Evolutionary conservation across 2,329 filamentous ascomycete genomes (phyloP).

Genomic region (Aspergillus neoniger): DNA sequence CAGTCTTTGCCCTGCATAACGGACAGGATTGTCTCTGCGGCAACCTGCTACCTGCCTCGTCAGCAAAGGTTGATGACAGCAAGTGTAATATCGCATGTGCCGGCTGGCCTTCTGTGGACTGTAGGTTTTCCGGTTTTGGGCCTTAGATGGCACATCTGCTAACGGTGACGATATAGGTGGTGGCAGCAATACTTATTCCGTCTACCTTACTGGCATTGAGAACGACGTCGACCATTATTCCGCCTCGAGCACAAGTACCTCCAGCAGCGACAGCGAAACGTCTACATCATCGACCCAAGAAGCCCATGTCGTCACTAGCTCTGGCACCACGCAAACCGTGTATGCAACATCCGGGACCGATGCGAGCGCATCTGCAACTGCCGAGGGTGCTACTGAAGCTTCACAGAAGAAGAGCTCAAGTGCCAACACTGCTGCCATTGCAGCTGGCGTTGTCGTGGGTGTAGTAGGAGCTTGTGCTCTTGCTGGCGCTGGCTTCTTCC

Average conservation of each 20-base stretch:
- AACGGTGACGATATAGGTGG: constrained; percentile 53
- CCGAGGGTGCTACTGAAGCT: constrained; percentile 2
- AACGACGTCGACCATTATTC: constrained; percentile 37
- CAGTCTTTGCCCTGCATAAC: constrained; percentile 65
- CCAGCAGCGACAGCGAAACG: constrained; percentile 42
- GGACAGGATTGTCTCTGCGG: constrained; percentile 74
- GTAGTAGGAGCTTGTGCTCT: constrained; percentile 69
- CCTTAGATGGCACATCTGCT: not conserved
- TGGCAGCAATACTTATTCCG: constrained; percentile 54
- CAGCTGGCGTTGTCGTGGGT: constrained; percentile 83
- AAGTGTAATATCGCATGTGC: constrained; percentile 68
- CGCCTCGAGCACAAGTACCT: constrained; percentile 25
- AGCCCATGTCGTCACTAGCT: constrained; percentile 19
- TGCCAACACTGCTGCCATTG: constrained; percentile 79
- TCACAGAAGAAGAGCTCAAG: constrained; percentile 33
- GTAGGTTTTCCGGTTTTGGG: constrained; percentile 50
- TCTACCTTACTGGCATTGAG: constrained; percentile 55
- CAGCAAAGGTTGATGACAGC: constrained; percentile 55
- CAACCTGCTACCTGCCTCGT: constrained; percentile 62
- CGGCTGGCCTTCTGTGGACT: constrained; percentile 63
- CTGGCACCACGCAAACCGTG: constrained; percentile 33
- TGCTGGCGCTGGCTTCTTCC: constrained; percentile 70
- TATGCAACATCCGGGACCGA: constrained; percentile 37
- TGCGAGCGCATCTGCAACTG: not conserved
- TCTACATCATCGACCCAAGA: constrained; percentile 33